These are phyloP conservation scores for Pezicula radicicola DNA, from an alignment of 2,329 filamentous ascomycete genomes.

Conservation along the genomic window DNA sequence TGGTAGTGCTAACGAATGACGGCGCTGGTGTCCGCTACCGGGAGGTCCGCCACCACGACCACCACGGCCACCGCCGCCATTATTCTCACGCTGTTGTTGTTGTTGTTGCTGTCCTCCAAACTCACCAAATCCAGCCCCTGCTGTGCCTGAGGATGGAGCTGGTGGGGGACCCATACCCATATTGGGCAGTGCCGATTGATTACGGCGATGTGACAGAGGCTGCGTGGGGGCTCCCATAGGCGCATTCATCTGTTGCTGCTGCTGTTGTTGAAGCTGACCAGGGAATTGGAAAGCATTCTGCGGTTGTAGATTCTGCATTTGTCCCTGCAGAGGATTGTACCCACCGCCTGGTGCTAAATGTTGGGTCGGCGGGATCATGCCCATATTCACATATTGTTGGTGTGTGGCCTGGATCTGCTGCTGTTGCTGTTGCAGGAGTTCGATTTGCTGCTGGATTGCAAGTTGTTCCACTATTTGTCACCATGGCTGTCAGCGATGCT, in stretches of 20 bases:
- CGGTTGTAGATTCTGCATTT: slow-evolving; percentile 74
- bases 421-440: slow-evolving; percentile 94
- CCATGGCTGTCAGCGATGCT: slow-evolving; percentile 9
- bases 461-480: slow-evolving; percentile 80
- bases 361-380: slow-evolving; percentile 86
- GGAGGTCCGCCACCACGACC: slow-evolving; percentile 63
- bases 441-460: slow-evolving; percentile 96
- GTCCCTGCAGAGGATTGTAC: slow-evolving; percentile 76
- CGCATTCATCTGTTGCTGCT: slow-evolving; percentile 69
- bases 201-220: slow-evolving; percentile 86
- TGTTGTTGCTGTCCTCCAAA: slow-evolving; percentile 57
- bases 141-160: slow-evolving; percentile 83
- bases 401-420: slow-evolving; percentile 96
- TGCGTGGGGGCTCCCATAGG: slow-evolving; percentile 75
- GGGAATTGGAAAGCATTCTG: slow-evolving; percentile 90
- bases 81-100: slow-evolving; percentile 54
- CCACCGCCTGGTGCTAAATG: slow-evolving; percentile 66
- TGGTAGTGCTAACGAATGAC: slow-evolving; percentile 90
- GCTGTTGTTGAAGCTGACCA: slow-evolving; percentile 68
- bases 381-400: slow-evolving; percentile 97
- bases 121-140: slow-evolving; percentile 75
- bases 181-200: slow-evolving; percentile 93
- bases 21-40: slow-evolving; percentile 80
- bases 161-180: slow-evolving; percentile 88
- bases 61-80: slow-evolving; percentile 62